These are phyloP conservation scores for Salix purpurea DNA, from an alignment of 345 rosid species.

Conservation along the genomic window DNA sequence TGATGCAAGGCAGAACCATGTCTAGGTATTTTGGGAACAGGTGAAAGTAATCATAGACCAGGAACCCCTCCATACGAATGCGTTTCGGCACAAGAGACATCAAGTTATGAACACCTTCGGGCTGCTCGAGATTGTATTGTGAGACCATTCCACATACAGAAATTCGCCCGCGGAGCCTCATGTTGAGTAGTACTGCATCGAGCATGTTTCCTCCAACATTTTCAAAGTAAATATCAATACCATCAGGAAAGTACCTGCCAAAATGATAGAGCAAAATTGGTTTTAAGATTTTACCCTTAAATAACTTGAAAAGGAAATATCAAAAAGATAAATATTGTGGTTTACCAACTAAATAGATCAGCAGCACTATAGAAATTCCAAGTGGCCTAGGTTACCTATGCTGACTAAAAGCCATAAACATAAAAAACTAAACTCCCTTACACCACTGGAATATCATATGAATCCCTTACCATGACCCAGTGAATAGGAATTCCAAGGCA, in stretches of 20 bases:
- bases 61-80: constrained; percentile 32
- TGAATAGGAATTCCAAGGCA: no score
- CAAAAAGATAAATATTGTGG: no score
- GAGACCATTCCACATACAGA: constrained; percentile 12
- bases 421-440: no score
- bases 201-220: constrained; percentile 21
- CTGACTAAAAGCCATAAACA: no score
- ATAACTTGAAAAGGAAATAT: no score
- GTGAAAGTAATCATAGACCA: constrained; percentile 15
- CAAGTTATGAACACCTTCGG: constrained; percentile 27
- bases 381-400: no score
- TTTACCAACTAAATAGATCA: no score
- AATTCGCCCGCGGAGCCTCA: constrained; percentile 12
- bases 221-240: constrained; percentile 11
- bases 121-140: constrained; percentile 17
- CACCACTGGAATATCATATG: no score
- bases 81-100: constrained; percentile 10
- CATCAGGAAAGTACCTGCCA: constrained; percentile 12
- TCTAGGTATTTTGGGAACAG: constrained; percentile 25
- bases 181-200: constrained; percentile 13
- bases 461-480: no score
- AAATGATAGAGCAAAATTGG: no score
- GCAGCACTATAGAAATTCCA: no score
- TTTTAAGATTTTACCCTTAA: no score
- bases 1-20: constrained; percentile 9